Percentiles rank a stretch among this genome's conserved stretches.
phyloP scores from a whole-genome alignment of 2,329 filamentous ascomycete genomes.

The Aspergillus brasiliensis region DNA sequence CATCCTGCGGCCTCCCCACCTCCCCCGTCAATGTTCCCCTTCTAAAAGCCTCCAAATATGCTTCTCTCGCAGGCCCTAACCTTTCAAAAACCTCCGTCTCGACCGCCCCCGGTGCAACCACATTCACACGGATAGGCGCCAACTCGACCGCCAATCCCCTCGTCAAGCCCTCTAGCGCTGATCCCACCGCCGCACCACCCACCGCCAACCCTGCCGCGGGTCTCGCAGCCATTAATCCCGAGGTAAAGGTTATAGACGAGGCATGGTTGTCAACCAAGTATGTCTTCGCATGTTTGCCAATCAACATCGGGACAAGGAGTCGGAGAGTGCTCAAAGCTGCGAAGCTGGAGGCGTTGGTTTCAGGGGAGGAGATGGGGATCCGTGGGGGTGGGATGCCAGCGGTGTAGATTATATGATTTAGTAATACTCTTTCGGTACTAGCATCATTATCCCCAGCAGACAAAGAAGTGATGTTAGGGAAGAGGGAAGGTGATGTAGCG shows the following conservation, averaged over 20 bases:
- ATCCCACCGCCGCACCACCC: slow-evolving; percentile 25
- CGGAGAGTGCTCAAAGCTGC: slow-evolving; percentile 34
- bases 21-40: slow-evolving; percentile 25
- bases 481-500: slow-evolving; percentile 22
- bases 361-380: slow-evolving; percentile 31
- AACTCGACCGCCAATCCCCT: slow-evolving; percentile 46
- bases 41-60: slow-evolving; percentile 32
- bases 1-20: slow-evolving; percentile 37
- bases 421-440: slow-evolving; percentile 8
- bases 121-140: slow-evolving; percentile 47
- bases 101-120: slow-evolving; percentile 45
- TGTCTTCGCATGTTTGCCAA: slow-evolving; percentile 45
- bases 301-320: slow-evolving; percentile 35
- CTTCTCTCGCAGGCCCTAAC: slow-evolving; percentile 13
- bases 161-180: slow-evolving; percentile 34
- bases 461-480: slow-evolving; percentile 13
- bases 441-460: slow-evolving; percentile 7
- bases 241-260: slow-evolving; percentile 46
- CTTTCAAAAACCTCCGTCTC: slow-evolving; percentile 41
- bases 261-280: slow-evolving; percentile 34
- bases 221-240: slow-evolving; percentile 38
- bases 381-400: slow-evolving; percentile 45
- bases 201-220: slow-evolving; percentile 39
- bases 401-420: slow-evolving; percentile 57
- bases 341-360: slow-evolving; percentile 18